A percentile compares a stretch with the other conserved stretches of the same genome.
Evolutionary conservation across 345 rosid genomes (phyloP).

Genomic region (Lepidium didymum): DNA sequence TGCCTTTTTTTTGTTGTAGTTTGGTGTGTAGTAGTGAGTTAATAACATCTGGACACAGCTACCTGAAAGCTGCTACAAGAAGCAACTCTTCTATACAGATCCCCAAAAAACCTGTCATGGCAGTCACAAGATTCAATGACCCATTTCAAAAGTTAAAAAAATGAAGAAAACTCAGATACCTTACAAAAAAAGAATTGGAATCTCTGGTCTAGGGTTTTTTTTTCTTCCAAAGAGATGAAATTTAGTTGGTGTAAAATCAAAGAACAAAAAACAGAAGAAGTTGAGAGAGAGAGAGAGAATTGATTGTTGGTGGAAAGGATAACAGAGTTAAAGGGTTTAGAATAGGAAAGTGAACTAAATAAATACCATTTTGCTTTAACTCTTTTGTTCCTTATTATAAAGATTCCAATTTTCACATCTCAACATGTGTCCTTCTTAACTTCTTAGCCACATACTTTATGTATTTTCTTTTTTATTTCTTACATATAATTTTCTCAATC

Average conservation of each 20-base stretch:
- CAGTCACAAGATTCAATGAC: conserved; percentile 39
- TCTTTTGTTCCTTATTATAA: conserved; percentile 24
- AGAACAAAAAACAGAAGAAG: conserved; percentile 5
- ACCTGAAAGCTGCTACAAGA: conserved; percentile 34
- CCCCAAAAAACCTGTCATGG: conserved; percentile 44
- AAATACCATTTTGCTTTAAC: conserved; percentile 26
- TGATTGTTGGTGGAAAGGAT: conserved; percentile 27
- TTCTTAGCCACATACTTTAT: conserved; percentile 22
- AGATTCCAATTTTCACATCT: conserved; percentile 24
- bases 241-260: conserved; percentile 17
- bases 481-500: not conserved
- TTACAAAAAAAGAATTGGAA: too few species aligned
- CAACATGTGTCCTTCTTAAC: conserved; percentile 15
- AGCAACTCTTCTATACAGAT: conserved; percentile 34
- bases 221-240: conserved; percentile 9
- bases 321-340: conserved; percentile 21
- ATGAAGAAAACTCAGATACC: conserved; percentile 2
- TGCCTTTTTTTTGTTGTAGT: conserved; percentile 25
- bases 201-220: conserved; percentile 16
- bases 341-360: conserved; percentile 29
- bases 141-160: conserved; percentile 1
- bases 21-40: conserved; percentile 28
- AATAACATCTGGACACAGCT: conserved; percentile 26
- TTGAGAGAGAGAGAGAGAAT: not conserved
- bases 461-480: not conserved